Evolutionary conservation across 768 basidiomycete genomes (phyloP).

Genomic region (Kwoniella sp.): DNA sequence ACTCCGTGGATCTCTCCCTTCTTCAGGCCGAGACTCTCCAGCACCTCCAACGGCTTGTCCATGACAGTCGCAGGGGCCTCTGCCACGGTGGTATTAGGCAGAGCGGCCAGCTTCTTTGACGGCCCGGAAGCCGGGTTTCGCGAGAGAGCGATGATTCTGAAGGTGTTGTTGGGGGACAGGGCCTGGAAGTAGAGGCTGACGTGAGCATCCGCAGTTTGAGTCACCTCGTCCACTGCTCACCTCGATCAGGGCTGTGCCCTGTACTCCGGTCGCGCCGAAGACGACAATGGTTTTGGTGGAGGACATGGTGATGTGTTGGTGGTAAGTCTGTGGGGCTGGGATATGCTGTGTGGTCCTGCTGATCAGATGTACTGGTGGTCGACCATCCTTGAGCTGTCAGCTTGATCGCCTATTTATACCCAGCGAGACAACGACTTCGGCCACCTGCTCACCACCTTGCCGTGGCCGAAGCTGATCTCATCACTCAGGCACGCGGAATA

Average conservation of each 20-base stretch:
- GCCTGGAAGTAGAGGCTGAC: constrained; percentile 2
- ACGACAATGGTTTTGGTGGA: constrained; percentile 22
- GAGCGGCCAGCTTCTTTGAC: constrained; percentile 8
- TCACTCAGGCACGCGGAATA: no score
- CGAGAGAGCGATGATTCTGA: constrained; percentile 20
- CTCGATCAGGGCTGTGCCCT: constrained; percentile 19
- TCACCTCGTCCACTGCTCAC: constrained; percentile 4
- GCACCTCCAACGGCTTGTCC: constrained; percentile 25
- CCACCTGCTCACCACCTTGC: no score
- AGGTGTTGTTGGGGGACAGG: constrained; percentile 4
- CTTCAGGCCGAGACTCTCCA: constrained; percentile 2
- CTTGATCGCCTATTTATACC: no score
- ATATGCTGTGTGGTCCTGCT: no score
- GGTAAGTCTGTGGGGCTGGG: no score
- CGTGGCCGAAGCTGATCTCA: no score
- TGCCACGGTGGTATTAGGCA: constrained; percentile 17
- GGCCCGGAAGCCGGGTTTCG: constrained; percentile 10
- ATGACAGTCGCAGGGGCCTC: constrained; percentile 17
- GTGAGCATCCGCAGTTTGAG: background rate
- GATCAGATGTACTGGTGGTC: no score
- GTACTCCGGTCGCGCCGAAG: constrained; percentile 27
- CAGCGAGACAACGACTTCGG: no score
- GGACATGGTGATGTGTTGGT: no score
- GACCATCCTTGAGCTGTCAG: no score
- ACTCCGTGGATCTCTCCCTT: constrained; percentile 25